Conservation (phyloP, 495 filamentous ascomycete species). For the Amphirosellinia nigrospora region DNA sequence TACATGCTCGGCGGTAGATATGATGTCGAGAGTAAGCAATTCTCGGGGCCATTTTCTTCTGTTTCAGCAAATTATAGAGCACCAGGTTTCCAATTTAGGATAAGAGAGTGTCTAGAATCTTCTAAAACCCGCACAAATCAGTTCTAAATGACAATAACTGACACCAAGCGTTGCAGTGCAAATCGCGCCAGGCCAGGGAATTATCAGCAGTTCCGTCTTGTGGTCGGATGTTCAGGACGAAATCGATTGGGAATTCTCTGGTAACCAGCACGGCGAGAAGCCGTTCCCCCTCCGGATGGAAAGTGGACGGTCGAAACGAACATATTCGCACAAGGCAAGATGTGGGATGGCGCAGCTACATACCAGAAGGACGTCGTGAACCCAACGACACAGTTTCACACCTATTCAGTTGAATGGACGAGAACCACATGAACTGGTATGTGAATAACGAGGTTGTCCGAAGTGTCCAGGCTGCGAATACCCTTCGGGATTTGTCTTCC, state of each 20-base stretch:
- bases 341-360: conserved; percentile 62
- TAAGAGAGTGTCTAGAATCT: too few relatives aligned
- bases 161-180: too few relatives aligned
- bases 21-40: conserved; percentile 66
- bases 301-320: conserved; percentile 75
- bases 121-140: too few relatives aligned
- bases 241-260: conserved; percentile 89
- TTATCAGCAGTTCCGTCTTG: conserved; percentile 84
- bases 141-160: too few relatives aligned
- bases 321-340: conserved; percentile 88
- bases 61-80: too few relatives aligned
- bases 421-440: conserved; percentile 76
- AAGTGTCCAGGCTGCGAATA: conserved; percentile 47
- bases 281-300: conserved; percentile 40
- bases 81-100: too few relatives aligned
- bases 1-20: conserved; percentile 84
- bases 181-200: conserved; percentile 71
- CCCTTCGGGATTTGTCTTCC: conserved; percentile 66
- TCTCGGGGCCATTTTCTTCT: too few relatives aligned
- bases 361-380: conserved; percentile 77
- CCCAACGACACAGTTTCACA: conserved; percentile 74
- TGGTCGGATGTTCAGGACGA: conserved; percentile 93
- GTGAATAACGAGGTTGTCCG: conserved; percentile 77
- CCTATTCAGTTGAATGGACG: conserved; percentile 87
- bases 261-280: conserved; percentile 59